Evolutionary conservation across 1,139 yeast species (phyloP).

Genomic region (Trichomonascaceae sp.): DNA sequence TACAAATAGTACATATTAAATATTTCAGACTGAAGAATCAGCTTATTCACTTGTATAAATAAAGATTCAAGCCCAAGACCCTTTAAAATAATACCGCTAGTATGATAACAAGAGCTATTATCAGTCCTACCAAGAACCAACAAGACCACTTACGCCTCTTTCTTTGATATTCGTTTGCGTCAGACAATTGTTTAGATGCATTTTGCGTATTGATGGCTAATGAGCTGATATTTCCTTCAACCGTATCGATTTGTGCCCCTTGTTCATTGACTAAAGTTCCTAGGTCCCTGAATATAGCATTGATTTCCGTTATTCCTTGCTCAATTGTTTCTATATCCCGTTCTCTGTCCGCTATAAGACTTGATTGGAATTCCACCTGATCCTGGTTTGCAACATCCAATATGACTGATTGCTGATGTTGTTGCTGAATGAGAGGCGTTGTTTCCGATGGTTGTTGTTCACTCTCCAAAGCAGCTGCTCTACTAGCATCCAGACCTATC

Average conservation of each 20-base stretch:
- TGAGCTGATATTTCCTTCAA: constrained; percentile 69
- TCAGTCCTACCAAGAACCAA: constrained; percentile 46
- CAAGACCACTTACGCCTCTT: constrained; percentile 70
- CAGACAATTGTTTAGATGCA: constrained; percentile 62
- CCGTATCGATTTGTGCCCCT: constrained; percentile 75
- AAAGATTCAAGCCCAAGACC: neutral
- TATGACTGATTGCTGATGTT: constrained; percentile 34
- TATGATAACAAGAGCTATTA: constrained; percentile 41
- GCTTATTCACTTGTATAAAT: neutral
- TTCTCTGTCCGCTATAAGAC: constrained; percentile 66
- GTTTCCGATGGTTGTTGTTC: constrained; percentile 28
- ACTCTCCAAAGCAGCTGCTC: constrained; percentile 25
- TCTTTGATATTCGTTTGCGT: constrained; percentile 72
- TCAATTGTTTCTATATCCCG: constrained; percentile 66
- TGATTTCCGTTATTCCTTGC: constrained; percentile 75
- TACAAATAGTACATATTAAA: neutral
- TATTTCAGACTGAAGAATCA: neutral
- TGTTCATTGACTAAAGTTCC: constrained; percentile 75
- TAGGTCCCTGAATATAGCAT: constrained; percentile 74
- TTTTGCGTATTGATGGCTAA: constrained; percentile 61
- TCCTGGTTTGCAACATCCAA: constrained; percentile 44
- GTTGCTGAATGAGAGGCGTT: constrained; percentile 30
- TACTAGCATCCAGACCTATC: constrained; percentile 33
- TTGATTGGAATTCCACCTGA: constrained; percentile 67
- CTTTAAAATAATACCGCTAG: constrained; percentile 15